Evolutionary conservation across 768 basidiomycete genomes (phyloP), one percentile per base, ranked within the genome.

Genomic region (Paxillus rubicundulus): DNA sequence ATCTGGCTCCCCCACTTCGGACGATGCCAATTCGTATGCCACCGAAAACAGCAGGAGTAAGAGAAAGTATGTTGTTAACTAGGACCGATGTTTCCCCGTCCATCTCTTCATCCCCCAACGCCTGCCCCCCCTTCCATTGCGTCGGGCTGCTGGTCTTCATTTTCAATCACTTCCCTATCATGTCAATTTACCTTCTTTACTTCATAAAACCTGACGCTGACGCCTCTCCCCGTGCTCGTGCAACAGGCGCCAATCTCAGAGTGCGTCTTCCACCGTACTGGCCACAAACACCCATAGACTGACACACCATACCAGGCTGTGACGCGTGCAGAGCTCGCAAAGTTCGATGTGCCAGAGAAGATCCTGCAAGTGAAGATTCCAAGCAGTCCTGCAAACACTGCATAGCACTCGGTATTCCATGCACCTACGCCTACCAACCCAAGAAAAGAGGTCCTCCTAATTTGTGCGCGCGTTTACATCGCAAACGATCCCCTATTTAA

Each of bases 381-480:
- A 87, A 85, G 68, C 83, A 83, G 57, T 77, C 86, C 8, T 93
- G 91, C 86, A 92, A 89, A 66, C 91, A 93, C 65, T 94, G 91
- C 67, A 76, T 87, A 59, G 79, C 86, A 1, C 82, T 94, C 45
- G 86, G 84, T 17, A 87, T 93, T 45, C 80, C 84, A 5, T 94
- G 93, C 68, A 92, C 89, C 1, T 96, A 94, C 60, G 88, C 92
- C 64, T 95, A 95, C 67, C 88, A 90, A 66, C 93, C 93, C 17
- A 93, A 93, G 77, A 95, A 95, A 70, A 77, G 93, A 50, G 93
- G 93, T 0, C 93, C 93, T 3, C 93, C 92, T 2, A 95, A 95
- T 69, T 76, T 93, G 89, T 95, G 70, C 70, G 84, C 65, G 27
- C 9, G 39, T 49, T 41, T 24, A 20, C 17, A 33, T 32, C 28